Base-by-base conservation (phyloP, 257 asterid species). In the Nicotiana knightiana region DNA sequence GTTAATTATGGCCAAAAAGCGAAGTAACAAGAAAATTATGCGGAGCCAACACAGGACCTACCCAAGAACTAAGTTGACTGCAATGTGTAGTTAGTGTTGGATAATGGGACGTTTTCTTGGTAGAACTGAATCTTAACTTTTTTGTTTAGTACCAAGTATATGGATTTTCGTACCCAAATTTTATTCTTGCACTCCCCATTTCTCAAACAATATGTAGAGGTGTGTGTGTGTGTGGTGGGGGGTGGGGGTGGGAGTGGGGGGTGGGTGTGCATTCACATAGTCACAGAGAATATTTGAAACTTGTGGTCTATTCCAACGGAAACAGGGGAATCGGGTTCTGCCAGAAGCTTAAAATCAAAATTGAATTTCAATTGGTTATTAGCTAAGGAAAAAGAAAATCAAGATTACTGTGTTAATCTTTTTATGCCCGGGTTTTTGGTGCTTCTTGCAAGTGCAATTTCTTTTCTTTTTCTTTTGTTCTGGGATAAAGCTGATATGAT, bases 401-500 rank as follows among this genome's bases (percentile, higher is more conserved):
- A 30, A 51, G 28, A 64, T n/a, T 12, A 32, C 18, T 48, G 73
- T 46, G 39, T 10, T n/a, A 33, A 67, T 51, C 57, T 37, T n/a
- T 82, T 58, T 28, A 54, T 62, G 48, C 51, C 13, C 35, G 17
- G 9, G 70, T 35, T 65, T 30, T 48, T 55, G 51, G n/a, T 33
- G 30, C 79, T 30, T 68, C 24, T 3, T 9, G 66, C 24, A 39
- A 59, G 62, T 62, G 67, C 54, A 7, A 39, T 77, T 59, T 76
- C 6, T 59, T 81, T 54, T 81, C 4, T 6, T 81, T 65, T 70
- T 66, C 55, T 0, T 0, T 55, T 17, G 11, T 57, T 57, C 1
- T 80, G 81, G 85, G 85, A 81, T 16, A 85, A 86, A 77, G 81
- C 81, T 61, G 89, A 81, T 62, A 13, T 83, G 33, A 77, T 86